Conservation (phyloP, 2,329 filamentous ascomycete genomes). For the Stemphylium lycopersici region DNA sequence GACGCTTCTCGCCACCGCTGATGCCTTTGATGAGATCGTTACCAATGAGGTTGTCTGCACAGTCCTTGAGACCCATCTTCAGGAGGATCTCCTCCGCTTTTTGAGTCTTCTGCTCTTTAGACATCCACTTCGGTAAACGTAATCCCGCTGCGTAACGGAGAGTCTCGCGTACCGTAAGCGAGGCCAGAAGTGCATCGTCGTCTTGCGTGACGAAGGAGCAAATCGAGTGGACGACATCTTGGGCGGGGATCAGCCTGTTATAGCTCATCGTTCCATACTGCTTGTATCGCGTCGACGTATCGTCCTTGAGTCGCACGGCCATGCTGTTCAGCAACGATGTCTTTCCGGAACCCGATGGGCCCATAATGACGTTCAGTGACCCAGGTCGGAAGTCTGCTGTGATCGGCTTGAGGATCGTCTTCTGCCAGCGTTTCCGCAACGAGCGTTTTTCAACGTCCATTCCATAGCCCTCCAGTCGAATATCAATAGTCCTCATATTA, state of each 20-base stretch:
- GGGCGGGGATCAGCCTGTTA: constrained; percentile 71
- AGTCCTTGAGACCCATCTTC: constrained; percentile 80
- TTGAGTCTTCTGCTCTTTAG: constrained; percentile 67
- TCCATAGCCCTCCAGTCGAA: constrained; percentile 68
- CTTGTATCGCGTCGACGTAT: constrained; percentile 66
- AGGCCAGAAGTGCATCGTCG: constrained; percentile 75
- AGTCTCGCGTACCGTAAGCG: constrained; percentile 77
- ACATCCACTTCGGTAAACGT: constrained; percentile 73
- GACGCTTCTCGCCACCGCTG: constrained; percentile 77
- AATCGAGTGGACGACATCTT: constrained; percentile 71
- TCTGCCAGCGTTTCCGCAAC: constrained; percentile 55
- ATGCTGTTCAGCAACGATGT: constrained; percentile 76
- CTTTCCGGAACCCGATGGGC: constrained; percentile 78
- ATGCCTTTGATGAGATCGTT: constrained; percentile 77
- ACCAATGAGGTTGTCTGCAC: constrained; percentile 75
- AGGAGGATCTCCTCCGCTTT: constrained; percentile 74
- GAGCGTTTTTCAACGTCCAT: constrained; percentile 69
- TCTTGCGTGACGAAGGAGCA: constrained; percentile 81
- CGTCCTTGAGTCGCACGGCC: constrained; percentile 69
- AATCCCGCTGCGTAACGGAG: constrained; percentile 71
- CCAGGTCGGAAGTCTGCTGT: constrained; percentile 71
- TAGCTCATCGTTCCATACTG: constrained; percentile 69
- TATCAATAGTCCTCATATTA: constrained; percentile 66
- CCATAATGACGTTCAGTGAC: constrained; percentile 78
- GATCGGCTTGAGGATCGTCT: constrained; percentile 69